Evolutionary conservation across 2,329 filamentous ascomycete genomes (phyloP).

Genomic region (Myriosclerotinia duriaeana): DNA sequence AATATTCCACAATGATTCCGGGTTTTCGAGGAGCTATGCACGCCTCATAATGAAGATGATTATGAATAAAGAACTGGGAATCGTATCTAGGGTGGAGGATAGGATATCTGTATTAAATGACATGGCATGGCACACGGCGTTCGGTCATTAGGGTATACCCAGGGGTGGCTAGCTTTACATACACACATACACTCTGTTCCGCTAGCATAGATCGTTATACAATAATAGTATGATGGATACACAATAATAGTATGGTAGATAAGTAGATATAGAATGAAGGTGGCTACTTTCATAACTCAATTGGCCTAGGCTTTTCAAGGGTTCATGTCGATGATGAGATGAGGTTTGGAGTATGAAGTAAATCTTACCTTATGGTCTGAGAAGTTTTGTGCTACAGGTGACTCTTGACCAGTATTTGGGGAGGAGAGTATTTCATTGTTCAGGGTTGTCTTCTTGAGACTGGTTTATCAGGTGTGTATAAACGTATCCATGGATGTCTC

Average conservation of each 20-base stretch:
- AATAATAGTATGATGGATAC: neutral
- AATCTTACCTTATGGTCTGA: too few relatives aligned
- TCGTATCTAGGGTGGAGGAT: neutral
- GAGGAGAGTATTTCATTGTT: too few relatives aligned
- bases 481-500: too few relatives aligned
- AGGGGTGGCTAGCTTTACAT: neutral
- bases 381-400: too few relatives aligned
- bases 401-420: too few relatives aligned
- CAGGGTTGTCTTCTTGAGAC: too few relatives aligned
- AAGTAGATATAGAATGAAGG: neutral
- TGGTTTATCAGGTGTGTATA: too few relatives aligned
- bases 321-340: neutral
- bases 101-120: neutral
- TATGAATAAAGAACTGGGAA: neutral
- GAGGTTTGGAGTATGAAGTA: too few relatives aligned
- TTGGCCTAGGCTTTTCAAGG: neutral
- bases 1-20: conserved; percentile 2
- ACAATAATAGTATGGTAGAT: neutral
- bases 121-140: conserved; percentile 14
- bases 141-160: conserved; percentile 17
- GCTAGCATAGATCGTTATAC: neutral
- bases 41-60: neutral
- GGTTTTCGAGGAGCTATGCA: neutral
- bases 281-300: neutral
- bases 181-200: neutral